A percentile compares a stretch with the other conserved stretches of the same genome.
phyloP scores from a whole-genome alignment of 208 protist genomes.

The Trypanosoma brucei region DNA sequence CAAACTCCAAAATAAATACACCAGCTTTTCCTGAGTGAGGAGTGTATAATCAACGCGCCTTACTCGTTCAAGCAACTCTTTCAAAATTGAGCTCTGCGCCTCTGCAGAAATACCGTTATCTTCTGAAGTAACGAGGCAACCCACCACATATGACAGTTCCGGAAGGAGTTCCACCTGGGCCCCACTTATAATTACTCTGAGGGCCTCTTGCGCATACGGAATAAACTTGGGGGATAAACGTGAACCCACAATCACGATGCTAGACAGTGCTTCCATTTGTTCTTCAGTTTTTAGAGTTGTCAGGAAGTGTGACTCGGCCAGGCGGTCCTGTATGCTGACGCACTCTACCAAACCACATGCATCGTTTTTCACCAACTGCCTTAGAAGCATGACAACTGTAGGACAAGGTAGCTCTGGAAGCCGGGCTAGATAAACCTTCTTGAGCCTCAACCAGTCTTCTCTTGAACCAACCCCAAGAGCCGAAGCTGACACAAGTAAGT shows the following conservation, averaged over 20 bases:
- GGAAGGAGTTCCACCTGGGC: slow-evolving; percentile 17
- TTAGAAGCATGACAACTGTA: slow-evolving; percentile 16
- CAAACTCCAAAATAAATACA: slow-evolving; percentile 22
- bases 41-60: slow-evolving; percentile 13
- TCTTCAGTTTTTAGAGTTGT: slow-evolving; percentile 17
- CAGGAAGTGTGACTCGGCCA: slow-evolving; percentile 16
- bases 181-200: slow-evolving; percentile 16
- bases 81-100: slow-evolving; percentile 4
- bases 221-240: slow-evolving; percentile 23
- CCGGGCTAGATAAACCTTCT: slow-evolving; percentile 18
- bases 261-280: slow-evolving; percentile 13
- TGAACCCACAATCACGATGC: slow-evolving; percentile 15
- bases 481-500: slow-evolving; percentile 22
- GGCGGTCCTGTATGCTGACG: slow-evolving; percentile 17
- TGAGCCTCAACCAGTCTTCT: slow-evolving; percentile 27
- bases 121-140: slow-evolving; percentile 13
- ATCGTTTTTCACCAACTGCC: slow-evolving; percentile 17
- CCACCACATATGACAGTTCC: slow-evolving; percentile 16
- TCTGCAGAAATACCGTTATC: slow-evolving; percentile 21
- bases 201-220: slow-evolving; percentile 6
- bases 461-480: slow-evolving; percentile 19
- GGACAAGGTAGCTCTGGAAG: slow-evolving; percentile 12
- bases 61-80: slow-evolving; percentile 11
- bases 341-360: slow-evolving; percentile 24
- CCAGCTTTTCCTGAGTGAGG: slow-evolving; percentile 15